Percentiles rank a stretch among this genome's conserved stretches.
Evolutionary conservation across 1,284 basidiomycete genomes (phyloP).

Genomic region (Termitomyces sp.): DNA sequence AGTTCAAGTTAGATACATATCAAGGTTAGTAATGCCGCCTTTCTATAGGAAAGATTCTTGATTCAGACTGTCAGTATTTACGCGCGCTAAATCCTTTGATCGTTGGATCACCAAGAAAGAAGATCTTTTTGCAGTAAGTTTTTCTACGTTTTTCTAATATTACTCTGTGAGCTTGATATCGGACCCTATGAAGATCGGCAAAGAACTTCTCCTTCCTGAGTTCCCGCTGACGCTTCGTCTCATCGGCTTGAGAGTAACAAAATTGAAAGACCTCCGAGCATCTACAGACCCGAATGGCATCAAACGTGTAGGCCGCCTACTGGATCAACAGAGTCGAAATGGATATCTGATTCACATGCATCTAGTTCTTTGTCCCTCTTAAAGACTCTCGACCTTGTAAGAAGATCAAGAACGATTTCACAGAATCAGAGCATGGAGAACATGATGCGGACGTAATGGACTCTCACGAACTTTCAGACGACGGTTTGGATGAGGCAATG

Average conservation of each 20-base stretch:
- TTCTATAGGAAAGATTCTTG: not conserved
- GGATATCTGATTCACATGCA: not conserved
- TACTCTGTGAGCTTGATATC: slow-evolving; percentile 1
- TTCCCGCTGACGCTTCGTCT: slow-evolving; percentile 74
- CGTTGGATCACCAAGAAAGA: slow-evolving; percentile 75
- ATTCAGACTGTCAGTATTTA: slow-evolving; percentile 57
- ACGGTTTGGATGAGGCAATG: slow-evolving; percentile 39
- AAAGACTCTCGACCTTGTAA: slow-evolving; percentile 34
- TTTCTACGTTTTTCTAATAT: slow-evolving; percentile 24
- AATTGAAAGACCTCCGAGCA: slow-evolving; percentile 72
- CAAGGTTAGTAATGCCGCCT: slow-evolving; percentile 44
- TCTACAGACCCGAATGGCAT: slow-evolving; percentile 47
- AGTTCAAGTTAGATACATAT: slow-evolving; percentile 77
- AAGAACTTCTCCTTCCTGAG: slow-evolving; percentile 77
- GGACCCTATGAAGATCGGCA: slow-evolving; percentile 54
- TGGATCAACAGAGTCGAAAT: not conserved
- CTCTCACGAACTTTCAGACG: slow-evolving; percentile 14
- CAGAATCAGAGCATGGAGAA: slow-evolving; percentile 25
- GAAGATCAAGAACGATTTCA: slow-evolving; percentile 26
- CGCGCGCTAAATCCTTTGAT: slow-evolving; percentile 74
- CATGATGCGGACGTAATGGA: slow-evolving; percentile 11
- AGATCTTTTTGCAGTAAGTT: slow-evolving; percentile 65
- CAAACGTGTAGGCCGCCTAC: slow-evolving; percentile 53
- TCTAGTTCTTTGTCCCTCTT: slow-evolving; percentile 53
- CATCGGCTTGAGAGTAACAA: slow-evolving; percentile 80